A percentile compares a stretch with the other conserved stretches of the same genome.
Conservation (phyloP, 2,329 filamentous ascomycete genomes). For the Monilinia laxa region DNA sequence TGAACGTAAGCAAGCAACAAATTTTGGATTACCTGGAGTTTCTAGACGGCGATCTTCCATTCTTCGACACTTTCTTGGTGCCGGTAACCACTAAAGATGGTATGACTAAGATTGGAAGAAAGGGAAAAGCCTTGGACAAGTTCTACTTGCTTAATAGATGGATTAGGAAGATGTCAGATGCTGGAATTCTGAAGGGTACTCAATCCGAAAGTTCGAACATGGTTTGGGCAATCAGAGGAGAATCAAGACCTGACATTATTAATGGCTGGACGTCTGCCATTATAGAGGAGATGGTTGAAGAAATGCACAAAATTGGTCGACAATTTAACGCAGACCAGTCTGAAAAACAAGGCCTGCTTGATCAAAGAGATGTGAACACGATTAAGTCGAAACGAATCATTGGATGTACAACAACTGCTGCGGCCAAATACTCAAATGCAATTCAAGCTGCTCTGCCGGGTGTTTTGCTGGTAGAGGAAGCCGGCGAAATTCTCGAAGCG, state of each 20-base stretch:
- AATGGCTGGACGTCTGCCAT: conserved; percentile 48
- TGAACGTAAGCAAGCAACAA: conserved; percentile 30
- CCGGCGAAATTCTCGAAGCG: conserved; percentile 69
- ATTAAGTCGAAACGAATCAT: conserved; percentile 61
- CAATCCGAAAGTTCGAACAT: conserved; percentile 35
- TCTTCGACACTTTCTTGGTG: conserved; percentile 56
- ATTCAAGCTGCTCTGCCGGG: conserved; percentile 56
- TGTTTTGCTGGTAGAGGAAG: conserved; percentile 65
- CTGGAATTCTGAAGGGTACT: conserved; percentile 46
- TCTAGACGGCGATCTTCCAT: conserved; percentile 49
- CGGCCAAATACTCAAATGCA: conserved; percentile 58
- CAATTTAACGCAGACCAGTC: conserved; percentile 47
- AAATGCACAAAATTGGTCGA: conserved; percentile 43
- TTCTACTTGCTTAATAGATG: conserved; percentile 57
- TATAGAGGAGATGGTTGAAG: conserved; percentile 50
- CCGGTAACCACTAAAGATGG: conserved; percentile 47
- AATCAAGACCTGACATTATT: conserved; percentile 43
- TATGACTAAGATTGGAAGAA: conserved; percentile 48
- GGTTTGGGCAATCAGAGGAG: conserved; percentile 55
- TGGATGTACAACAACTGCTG: conserved; percentile 69
- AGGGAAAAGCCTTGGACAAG: conserved; percentile 46
- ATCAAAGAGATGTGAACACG: conserved; percentile 45
- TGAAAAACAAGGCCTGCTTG: conserved; percentile 47
- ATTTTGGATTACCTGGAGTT: conserved; percentile 52
- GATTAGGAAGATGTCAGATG: conserved; percentile 45